Base-by-base conservation (phyloP, 2,329 filamentous ascomycete genomes). In the Aspergillus pseudoviridinutans region DNA sequence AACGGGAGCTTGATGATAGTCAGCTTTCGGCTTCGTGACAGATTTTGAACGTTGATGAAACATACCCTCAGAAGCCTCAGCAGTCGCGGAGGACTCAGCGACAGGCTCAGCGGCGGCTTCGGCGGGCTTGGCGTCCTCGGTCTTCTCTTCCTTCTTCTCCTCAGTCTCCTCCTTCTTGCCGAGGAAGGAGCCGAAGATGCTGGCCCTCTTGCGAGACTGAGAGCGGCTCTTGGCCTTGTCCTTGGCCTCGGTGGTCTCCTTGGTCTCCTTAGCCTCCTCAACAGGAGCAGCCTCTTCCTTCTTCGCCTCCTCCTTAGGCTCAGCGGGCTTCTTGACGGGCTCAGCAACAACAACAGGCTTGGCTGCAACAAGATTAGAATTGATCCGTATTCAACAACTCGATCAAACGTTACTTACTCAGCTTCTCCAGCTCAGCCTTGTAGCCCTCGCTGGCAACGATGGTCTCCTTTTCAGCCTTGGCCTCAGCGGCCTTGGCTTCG, bases 371-470 rank as follows among this genome's bases (percentile, higher is more conserved):
- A 20, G 58, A 58, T 72, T 71, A 65, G 67, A 46, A 47, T 14
- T 24, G 12, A 14, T 14, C n/a, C 44, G 12, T 7, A 3, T 14
- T 14, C 12, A 27, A 4, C 12, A 24, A 25, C 3, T 6, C 10
- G 10, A 24, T 25, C 10, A 1, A 27, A 12, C 1, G 20, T 63
- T 56, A 80, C 82, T 70, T 79, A 85, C 83, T 79, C 66, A 87
- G 80, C 76, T 87, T 88, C 79, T 92, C 89, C 22, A 94, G 78
- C 64, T 90, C 87, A 68, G 84, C 82, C 87, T 96, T 97, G 87
- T 96, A 99, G 59, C 85, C 84, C 77, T 96, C 92, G 68, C 87
- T 88, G 77, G 87, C 86, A 63, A 85, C 84, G 67, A 97, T 84
- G 56, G 83, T 83, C 64, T 89, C 82, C 70, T 87, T 88, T 58